A percentile compares a stretch with the other conserved stretches of the same genome.
Conservation (phyloP, 495 filamentous ascomycete genomes). For the Clavariopsis aquatica region DNA sequence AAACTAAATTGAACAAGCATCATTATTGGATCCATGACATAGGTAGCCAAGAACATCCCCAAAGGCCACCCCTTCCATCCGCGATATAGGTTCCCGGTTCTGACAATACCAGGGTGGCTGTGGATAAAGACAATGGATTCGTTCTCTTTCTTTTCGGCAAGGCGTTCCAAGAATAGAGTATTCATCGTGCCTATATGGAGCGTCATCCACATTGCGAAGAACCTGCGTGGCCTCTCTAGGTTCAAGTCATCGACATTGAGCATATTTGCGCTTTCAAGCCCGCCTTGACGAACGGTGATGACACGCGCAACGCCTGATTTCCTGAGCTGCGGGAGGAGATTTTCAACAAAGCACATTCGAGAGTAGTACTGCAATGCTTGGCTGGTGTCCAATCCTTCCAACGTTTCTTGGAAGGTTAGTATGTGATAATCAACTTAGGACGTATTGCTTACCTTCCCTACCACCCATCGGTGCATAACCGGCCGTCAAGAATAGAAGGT, state of each 20-base stretch:
- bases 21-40: constrained; percentile 2
- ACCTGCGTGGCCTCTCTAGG: constrained; percentile 43
- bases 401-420: constrained; percentile 40
- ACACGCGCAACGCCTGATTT: constrained; percentile 40
- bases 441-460: too few relatives aligned
- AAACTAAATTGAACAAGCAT: neutral
- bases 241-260: constrained; percentile 45
- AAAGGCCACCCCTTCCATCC: neutral
- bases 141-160: constrained; percentile 40
- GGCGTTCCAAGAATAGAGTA: constrained; percentile 31
- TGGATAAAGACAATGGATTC: constrained; percentile 46
- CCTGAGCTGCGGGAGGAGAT: constrained; percentile 42
- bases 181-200: constrained; percentile 24
- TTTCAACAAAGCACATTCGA: constrained; percentile 41
- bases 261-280: constrained; percentile 38
- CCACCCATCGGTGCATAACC: constrained; percentile 47
- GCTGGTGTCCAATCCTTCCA: constrained; percentile 39
- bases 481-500: constrained; percentile 46
- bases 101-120: constrained; percentile 45
- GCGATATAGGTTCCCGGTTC: constrained; percentile 36
- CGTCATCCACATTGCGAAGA: constrained; percentile 37
- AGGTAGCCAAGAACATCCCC: neutral
- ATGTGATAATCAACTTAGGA: too few relatives aligned
- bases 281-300: constrained; percentile 43
- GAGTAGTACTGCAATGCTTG: constrained; percentile 46